A percentile compares a stretch with the other conserved stretches of the same genome.
Conservation (phyloP, 2,329 filamentous ascomycete species). For the Claviceps purpurea region DNA sequence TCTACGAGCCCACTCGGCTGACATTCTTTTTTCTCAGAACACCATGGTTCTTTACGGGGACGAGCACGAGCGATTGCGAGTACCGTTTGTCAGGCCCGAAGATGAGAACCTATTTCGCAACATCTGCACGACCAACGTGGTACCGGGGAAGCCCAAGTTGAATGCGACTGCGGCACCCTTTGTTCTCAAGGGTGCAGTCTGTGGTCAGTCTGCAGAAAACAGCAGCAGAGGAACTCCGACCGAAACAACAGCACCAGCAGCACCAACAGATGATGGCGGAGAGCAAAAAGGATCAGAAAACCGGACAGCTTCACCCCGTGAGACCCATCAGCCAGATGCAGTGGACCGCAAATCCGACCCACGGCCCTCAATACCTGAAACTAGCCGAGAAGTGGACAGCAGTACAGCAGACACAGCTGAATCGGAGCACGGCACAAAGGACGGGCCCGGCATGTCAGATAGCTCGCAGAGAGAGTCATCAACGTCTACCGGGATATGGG, state of each 20-base stretch:
- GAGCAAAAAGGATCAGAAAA: slow-evolving; percentile 12
- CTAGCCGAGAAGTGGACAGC: slow-evolving; percentile 30
- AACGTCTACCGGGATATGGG: slow-evolving; percentile 50
- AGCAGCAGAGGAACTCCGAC: not conserved
- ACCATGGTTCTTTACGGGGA: slow-evolving; percentile 77
- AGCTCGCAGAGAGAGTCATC: slow-evolving; percentile 30
- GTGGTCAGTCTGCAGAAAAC: slow-evolving; percentile 14
- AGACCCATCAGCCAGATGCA: slow-evolving; percentile 21
- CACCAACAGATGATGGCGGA: slow-evolving; percentile 3
- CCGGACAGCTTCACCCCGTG: slow-evolving; percentile 22
- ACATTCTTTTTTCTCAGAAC: slow-evolving; percentile 85
- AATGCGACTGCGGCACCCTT: slow-evolving; percentile 38
- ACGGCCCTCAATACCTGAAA: slow-evolving; percentile 28
- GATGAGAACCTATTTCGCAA: slow-evolving; percentile 70
- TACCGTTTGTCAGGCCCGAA: slow-evolving; percentile 87
- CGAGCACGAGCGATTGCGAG: slow-evolving; percentile 72
- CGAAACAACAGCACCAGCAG: not conserved
- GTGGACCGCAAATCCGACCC: slow-evolving; percentile 20
- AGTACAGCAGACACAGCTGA: slow-evolving; percentile 11
- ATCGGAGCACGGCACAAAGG: slow-evolving; percentile 14
- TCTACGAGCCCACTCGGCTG: slow-evolving; percentile 72
- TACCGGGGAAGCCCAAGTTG: slow-evolving; percentile 42
- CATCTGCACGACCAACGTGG: slow-evolving; percentile 49
- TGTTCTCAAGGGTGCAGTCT: slow-evolving; percentile 21
- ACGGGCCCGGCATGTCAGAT: slow-evolving; percentile 14